A percentile compares a stretch with the other conserved stretches of the same genome.
These are phyloP conservation scores for Leccinum variabile DNA, from an alignment of 1,284 basidiomycete genomes.

Conservation along the genomic window DNA sequence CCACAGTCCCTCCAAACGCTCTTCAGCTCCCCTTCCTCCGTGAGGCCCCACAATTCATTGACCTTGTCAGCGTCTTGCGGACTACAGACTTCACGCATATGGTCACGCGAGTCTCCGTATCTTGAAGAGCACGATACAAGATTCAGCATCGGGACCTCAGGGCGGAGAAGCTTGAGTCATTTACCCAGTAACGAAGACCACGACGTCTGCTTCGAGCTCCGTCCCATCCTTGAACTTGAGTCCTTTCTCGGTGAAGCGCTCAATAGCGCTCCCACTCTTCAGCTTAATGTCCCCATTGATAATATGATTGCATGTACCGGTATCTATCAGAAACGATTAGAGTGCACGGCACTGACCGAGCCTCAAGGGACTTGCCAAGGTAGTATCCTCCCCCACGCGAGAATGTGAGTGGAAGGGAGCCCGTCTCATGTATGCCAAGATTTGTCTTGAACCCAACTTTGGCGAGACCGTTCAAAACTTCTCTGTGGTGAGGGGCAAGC, in stretches of 20 bases:
- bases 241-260: slow-evolving; percentile 36
- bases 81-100: slow-evolving; percentile 40
- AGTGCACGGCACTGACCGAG: neutral
- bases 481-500: slow-evolving; percentile 14
- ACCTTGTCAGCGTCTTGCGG: slow-evolving; percentile 40
- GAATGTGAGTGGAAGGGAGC: slow-evolving; percentile 38
- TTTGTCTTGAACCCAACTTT: slow-evolving; percentile 47
- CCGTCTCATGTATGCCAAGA: slow-evolving; percentile 40
- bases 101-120: slow-evolving; percentile 33
- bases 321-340: slow-evolving; percentile 23
- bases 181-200: slow-evolving; percentile 48
- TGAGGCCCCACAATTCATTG: slow-evolving; percentile 44
- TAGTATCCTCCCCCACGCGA: slow-evolving; percentile 43
- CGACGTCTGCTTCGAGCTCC: slow-evolving; percentile 44
- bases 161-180: neutral
- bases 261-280: slow-evolving; percentile 41
- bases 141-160: neutral
- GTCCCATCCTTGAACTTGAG: slow-evolving; percentile 45
- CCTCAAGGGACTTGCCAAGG: slow-evolving; percentile 26
- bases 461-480: slow-evolving; percentile 41
- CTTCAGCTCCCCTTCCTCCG: slow-evolving; percentile 46
- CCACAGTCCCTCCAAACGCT: slow-evolving; percentile 39
- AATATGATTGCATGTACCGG: slow-evolving; percentile 42
- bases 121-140: slow-evolving; percentile 13
- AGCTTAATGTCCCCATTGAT: slow-evolving; percentile 47